Percentiles rank a stretch among this genome's conserved stretches.
These are phyloP conservation scores for Fusarium praegraminearum DNA, from an alignment of 2,329 filamentous ascomycete genomes.

Conservation along the genomic window DNA sequence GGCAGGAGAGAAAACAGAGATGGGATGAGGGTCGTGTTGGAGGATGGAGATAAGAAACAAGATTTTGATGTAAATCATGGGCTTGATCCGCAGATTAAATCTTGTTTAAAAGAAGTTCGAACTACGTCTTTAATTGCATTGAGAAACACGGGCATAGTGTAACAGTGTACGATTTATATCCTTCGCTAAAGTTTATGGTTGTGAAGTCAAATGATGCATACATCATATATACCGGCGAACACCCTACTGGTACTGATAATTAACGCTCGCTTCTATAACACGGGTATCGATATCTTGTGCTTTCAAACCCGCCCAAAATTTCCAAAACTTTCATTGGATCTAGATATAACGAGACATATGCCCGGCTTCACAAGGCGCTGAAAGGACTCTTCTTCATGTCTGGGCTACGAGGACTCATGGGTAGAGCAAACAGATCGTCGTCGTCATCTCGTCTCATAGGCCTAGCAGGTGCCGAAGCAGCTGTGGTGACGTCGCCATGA, in stretches of 20 bases:
- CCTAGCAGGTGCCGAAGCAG: conserved; percentile 35
- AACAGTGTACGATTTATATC: not conserved
- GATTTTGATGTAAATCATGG: not conserved
- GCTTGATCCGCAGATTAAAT: not conserved
- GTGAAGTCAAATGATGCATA: not conserved
- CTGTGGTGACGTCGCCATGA: conserved; percentile 36
- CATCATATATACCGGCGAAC: not conserved
- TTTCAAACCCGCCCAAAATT: conserved; percentile 6
- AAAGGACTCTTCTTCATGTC: conserved; percentile 90
- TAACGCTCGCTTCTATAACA: conserved; percentile 32
- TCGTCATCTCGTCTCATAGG: conserved; percentile 57
- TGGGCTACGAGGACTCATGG: conserved; percentile 86
- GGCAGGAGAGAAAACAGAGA: conserved; percentile 87
- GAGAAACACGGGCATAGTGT: not conserved
- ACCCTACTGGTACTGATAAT: conserved; percentile 1
- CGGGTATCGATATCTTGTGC: conserved; percentile 35
- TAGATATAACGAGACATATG: not conserved
- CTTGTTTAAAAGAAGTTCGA: not conserved
- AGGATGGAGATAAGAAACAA: conserved; percentile 77
- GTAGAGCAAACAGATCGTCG: conserved; percentile 88
- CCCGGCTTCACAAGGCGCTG: conserved; percentile 57
- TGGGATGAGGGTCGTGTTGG: conserved; percentile 98
- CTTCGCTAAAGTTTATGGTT: not conserved
- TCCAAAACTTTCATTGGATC: not conserved
- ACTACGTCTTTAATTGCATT: not conserved